Base-by-base conservation (phyloP, 2,329 filamentous ascomycete species). In the Elsinoe necatrix region DNA sequence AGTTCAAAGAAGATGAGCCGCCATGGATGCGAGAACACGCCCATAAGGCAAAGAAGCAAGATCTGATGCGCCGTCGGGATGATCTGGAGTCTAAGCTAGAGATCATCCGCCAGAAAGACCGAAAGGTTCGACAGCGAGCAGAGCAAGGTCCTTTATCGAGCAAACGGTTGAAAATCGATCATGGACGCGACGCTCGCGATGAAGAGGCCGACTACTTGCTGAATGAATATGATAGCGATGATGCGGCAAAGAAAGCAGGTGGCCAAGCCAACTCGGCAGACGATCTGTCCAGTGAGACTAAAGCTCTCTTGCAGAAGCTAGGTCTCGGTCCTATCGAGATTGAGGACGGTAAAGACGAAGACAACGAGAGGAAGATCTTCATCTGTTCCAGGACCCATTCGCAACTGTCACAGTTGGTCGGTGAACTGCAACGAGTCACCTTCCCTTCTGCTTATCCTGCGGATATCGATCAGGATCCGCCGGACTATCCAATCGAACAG, bases 341-440 rank as follows among this genome's bases (percentile, higher is more conserved):
- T 16, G 41, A 58, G 11, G 73, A 79, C 7, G 72, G 77, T 4
- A 70, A 76, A n/a, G 75, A 80, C 35, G 69, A 78, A 6, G 76
- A 81, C 11, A 82, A 89, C 56, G 83, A 86, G 61, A 75, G 86
- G 52, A 95, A 92, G 77, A 87, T 96, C 54, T 95, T 88, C 70
- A 95, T 92, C 72, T 93, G 90, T 57, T 96, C 91, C 6, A 81
- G 91, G 66, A 96, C 91, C 1, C 91, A 96, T 69, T 96, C 91
- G 2, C 91, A 96, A 66, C 73, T 96, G 12, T 86, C 86, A 0
- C 91, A 96, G 67, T 95, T 96, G 69, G 84, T 92, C 16, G 80
- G 83, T 41, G 91, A 96, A 69, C 73, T 96, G 51, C 82, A 85
- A 1, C 83, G 89, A 25, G 87, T 95, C n/a, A 73, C 74, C 0